phyloP scores from a whole-genome alignment of 1,139 yeast species.

The Taphrina wiesneri region DNA sequence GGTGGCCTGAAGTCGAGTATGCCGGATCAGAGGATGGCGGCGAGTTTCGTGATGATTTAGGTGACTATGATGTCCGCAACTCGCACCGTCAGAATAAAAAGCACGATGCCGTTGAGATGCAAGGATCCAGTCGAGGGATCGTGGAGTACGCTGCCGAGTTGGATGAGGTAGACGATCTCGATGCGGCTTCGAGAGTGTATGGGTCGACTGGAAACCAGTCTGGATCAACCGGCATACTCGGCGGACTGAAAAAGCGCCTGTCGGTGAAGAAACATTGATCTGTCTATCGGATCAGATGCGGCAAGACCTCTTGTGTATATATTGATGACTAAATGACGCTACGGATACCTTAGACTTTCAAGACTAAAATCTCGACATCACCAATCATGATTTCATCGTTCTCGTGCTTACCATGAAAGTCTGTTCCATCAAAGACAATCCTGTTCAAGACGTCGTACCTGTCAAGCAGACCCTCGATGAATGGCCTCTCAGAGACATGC shows the following conservation, averaged over 20 bases:
- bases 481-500: slow-evolving; percentile 12
- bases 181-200: slow-evolving; percentile 1
- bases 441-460: background rate
- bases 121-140: slow-evolving; percentile 12
- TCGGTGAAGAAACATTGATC: slow-evolving; percentile 17
- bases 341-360: background rate
- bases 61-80: background rate
- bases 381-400: background rate
- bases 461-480: background rate
- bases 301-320: too few species aligned
- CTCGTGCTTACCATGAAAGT: background rate
- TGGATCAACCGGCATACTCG: slow-evolving; percentile 2
- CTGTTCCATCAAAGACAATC: background rate
- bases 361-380: slow-evolving; percentile 16
- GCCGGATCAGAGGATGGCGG: slow-evolving; percentile 11
- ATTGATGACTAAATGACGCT: background rate
- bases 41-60: slow-evolving; percentile 6
- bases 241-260: slow-evolving; percentile 25
- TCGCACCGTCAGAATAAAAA: background rate
- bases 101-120: slow-evolving; percentile 9
- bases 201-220: background rate
- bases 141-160: slow-evolving; percentile 21
- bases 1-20: background rate
- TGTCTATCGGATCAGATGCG: background rate
- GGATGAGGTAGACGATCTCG: slow-evolving; percentile 9